phyloP scores from a whole-genome alignment of 2,329 filamentous ascomycete species.

The Botrytis medusae region DNA sequence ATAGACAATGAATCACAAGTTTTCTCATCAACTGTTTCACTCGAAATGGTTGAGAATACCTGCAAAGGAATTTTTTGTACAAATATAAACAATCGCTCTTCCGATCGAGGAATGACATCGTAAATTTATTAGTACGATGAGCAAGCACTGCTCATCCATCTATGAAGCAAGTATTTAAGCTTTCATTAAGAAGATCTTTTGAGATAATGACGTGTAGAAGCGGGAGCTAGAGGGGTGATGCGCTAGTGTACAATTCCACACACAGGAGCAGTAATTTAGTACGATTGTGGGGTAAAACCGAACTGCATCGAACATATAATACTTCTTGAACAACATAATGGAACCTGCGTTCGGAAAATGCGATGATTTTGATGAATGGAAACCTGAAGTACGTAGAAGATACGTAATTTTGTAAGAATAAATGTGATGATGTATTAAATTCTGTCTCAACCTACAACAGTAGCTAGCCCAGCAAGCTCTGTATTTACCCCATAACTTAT shows the following conservation, averaged over 20 bases:
- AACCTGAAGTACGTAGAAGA: neutral
- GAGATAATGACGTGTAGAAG: neutral
- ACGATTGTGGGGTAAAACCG: neutral
- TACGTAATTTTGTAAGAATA: no score
- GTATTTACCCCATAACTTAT: neutral
- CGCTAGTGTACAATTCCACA: neutral
- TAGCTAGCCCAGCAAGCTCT: conserved; percentile 12
- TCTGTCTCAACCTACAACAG: neutral
- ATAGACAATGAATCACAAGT: neutral
- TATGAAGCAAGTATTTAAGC: neutral
- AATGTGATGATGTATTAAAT: neutral
- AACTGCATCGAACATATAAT: neutral
- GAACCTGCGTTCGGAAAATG: neutral
- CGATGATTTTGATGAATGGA: neutral
- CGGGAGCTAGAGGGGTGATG: neutral
- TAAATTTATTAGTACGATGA: neutral
- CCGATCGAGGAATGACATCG: neutral
- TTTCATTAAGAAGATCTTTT: neutral
- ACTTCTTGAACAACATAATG: neutral
- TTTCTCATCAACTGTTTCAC: neutral
- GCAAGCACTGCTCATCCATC: neutral
- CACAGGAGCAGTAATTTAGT: neutral
- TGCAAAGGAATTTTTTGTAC: neutral
- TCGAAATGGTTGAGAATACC: neutral
- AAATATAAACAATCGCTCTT: neutral